These are phyloP conservation scores for Cantharellus cinnabarinus DNA, from an alignment of 768 basidiomycete genomes.

Conservation along the genomic window DNA sequence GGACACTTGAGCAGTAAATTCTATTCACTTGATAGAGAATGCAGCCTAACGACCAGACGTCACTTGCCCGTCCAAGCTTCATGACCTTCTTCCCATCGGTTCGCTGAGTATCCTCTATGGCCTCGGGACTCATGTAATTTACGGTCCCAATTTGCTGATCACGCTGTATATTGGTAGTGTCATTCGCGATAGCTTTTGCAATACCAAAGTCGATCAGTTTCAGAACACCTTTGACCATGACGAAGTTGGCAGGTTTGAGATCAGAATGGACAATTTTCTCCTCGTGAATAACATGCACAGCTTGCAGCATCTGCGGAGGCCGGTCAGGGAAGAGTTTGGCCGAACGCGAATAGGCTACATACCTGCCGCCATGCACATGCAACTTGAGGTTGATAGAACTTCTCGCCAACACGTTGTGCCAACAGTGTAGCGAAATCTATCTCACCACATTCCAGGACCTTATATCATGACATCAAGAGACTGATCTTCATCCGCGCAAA, in stretches of 20 bases:
- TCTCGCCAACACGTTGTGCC: slow-evolving; percentile 64
- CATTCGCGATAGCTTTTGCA: slow-evolving; percentile 94
- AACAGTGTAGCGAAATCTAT: slow-evolving; percentile 73
- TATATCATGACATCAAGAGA: not conserved
- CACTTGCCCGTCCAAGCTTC: slow-evolving; percentile 68
- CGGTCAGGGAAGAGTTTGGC: not conserved
- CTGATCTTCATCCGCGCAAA: not conserved
- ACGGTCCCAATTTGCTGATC: slow-evolving; percentile 95
- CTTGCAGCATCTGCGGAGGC: slow-evolving; percentile 73
- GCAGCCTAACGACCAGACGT: slow-evolving; percentile 95
- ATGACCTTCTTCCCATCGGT: slow-evolving; percentile 4
- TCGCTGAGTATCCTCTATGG: slow-evolving; percentile 37
- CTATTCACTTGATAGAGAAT: slow-evolving; percentile 60
- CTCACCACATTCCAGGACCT: slow-evolving; percentile 94
- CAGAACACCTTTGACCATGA: slow-evolving; percentile 80
- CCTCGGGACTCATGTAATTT: slow-evolving; percentile 98
- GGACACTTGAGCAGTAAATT: not conserved
- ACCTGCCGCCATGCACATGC: slow-evolving; percentile 97
- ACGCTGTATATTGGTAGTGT: slow-evolving; percentile 93
- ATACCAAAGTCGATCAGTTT: slow-evolving; percentile 99
- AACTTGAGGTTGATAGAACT: slow-evolving; percentile 83
- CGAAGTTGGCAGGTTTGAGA: slow-evolving; percentile 96
- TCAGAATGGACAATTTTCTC: slow-evolving; percentile 99
- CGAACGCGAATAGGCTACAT: slow-evolving; percentile 8
- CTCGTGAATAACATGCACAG: slow-evolving; percentile 94